phyloP scores from a whole-genome alignment of 148 eudicot genomes.

The Silene latifolia region DNA sequence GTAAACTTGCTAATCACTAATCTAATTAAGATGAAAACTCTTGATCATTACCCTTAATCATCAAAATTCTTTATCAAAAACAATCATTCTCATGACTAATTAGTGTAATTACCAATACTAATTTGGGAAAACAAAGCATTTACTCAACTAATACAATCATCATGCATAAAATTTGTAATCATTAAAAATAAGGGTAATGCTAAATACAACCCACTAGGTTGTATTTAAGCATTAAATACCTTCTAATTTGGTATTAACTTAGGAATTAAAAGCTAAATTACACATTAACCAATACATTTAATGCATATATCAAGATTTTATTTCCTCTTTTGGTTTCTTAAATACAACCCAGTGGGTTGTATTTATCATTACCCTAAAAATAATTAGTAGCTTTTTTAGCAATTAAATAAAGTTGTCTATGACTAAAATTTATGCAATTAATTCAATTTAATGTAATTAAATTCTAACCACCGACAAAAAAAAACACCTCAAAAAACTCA shows the following conservation, averaged over 20 bases:
- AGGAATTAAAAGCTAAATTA: too few species aligned
- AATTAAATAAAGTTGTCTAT: too few species aligned
- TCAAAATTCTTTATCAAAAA: neutral
- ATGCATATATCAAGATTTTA: too few species aligned
- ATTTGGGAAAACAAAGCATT: neutral
- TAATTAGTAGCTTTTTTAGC: too few species aligned
- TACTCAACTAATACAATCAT: neutral
- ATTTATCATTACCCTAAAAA: too few species aligned
- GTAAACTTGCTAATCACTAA: neutral
- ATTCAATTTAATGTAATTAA: neutral
- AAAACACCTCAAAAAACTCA: constrained; percentile 5
- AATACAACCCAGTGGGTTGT: too few species aligned
- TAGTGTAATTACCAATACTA: neutral
- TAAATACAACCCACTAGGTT: too few species aligned
- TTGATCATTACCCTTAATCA: neutral
- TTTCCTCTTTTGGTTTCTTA: too few species aligned
- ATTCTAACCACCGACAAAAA: constrained; percentile 14
- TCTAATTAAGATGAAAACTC: neutral
- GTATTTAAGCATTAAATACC: too few species aligned
- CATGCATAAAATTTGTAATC: neutral
- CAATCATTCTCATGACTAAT: constrained; percentile 4
- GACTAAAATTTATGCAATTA: neutral
- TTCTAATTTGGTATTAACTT: too few species aligned
- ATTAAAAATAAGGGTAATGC: neutral
- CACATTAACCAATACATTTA: too few species aligned